Base-by-base conservation (phyloP, 768 basidiomycete genomes). In the Xerocomellus intermedius region DNA sequence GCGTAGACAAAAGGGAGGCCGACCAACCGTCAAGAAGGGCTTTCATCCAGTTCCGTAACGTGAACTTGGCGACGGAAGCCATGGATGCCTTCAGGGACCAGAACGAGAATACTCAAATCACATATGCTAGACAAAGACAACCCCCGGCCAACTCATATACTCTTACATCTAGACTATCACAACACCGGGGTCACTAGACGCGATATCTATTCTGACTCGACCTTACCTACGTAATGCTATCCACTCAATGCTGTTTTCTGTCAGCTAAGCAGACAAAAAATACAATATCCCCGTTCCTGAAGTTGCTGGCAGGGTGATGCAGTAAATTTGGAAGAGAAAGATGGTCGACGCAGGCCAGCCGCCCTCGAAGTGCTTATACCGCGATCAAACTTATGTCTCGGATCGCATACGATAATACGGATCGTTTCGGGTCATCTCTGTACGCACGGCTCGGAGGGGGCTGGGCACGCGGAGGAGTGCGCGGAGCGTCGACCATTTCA, bases 21-120 rank as follows among this genome's bases (percentile, higher is more conserved):
- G 73, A 74, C 26, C 62, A 61, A 16, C 53, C 54, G 10, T 64
- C 53, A n/a, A 67, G 69, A 7, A 69, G 59, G 4, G 82, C 79
- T 24, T 87, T 84, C 69, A 64, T 87, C 52, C 76, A 83, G 56
- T 86, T 87, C 65, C 69, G 58, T 44, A 61, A 66, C 52, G 67
- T 75, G 45, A 71, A 79, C n/a, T 54, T 66, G 5, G 82, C 86
- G 8, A 75, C 75, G 35, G 70, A 77, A 55, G 86, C 79, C 2
- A 67, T 84, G 58, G 60, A 75, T 9, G 64, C 67, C 33, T 62
- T 82, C 24, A 72, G 77, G 54, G 22, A 50, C 46, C 58, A 54
- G 21, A 59, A 57, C 9, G 48, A 38, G 35, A 21, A 38, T 22
- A 14, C 35, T 26, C 19, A 14, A 4, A 43, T 70, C 19, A 24